These are phyloP conservation scores for Calonectria naviculata DNA, from an alignment of 2,329 filamentous ascomycete species.

Conservation along the genomic window DNA sequence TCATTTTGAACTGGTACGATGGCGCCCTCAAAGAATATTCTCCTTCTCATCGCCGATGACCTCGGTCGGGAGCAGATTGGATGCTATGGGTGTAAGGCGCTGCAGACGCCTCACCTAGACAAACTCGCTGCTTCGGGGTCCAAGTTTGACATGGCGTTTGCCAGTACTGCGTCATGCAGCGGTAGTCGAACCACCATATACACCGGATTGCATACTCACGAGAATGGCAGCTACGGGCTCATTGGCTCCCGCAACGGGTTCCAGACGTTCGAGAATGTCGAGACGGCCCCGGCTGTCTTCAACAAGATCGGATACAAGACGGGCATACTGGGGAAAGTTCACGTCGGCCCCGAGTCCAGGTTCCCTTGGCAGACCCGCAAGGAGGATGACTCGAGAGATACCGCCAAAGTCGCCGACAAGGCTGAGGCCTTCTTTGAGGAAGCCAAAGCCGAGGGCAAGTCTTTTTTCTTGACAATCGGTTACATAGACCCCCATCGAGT, in stretches of 20 bases:
- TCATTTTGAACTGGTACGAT: neutral
- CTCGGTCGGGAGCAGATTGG: constrained; percentile 22
- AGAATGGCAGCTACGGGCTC: constrained; percentile 59
- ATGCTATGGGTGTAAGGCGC: constrained; percentile 24
- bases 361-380: constrained; percentile 51
- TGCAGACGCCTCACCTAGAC: constrained; percentile 23
- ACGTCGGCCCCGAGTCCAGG: constrained; percentile 52
- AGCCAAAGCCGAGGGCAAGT: constrained; percentile 41
- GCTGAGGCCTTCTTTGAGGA: constrained; percentile 51
- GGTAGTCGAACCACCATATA: constrained; percentile 59
- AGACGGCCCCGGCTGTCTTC: constrained; percentile 54
- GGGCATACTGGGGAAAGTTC: constrained; percentile 60
- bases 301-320: constrained; percentile 54
- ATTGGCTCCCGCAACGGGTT: constrained; percentile 52
- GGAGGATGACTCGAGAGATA: constrained; percentile 56
- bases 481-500: constrained; percentile 60
- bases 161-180: constrained; percentile 60
- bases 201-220: constrained; percentile 59
- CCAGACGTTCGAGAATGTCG: constrained; percentile 54
- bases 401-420: constrained; percentile 51
- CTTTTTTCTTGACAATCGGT: constrained; percentile 59
- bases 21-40: constrained; percentile 24
- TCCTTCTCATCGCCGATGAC: constrained; percentile 18
- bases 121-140: constrained; percentile 23
- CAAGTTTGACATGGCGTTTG: constrained; percentile 43